Conservation (phyloP, 2,329 filamentous ascomycete species). For the Phialophora tarda region DNA sequence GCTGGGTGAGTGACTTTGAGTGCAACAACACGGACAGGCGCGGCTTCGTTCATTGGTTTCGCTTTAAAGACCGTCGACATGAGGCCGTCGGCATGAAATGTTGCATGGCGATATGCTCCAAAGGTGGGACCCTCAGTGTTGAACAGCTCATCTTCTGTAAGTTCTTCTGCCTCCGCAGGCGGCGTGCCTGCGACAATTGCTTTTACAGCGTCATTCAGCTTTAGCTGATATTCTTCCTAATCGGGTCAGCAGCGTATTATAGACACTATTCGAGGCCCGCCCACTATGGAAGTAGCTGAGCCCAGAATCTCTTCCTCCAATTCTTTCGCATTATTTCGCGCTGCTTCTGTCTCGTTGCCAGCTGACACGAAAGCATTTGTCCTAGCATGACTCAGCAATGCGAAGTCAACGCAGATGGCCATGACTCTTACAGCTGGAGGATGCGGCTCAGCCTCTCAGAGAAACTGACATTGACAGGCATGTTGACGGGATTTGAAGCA, state of each 20-base stretch:
- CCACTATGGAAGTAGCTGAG: conserved; percentile 63
- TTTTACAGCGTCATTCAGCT: conserved; percentile 50
- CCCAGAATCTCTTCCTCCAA: conserved; percentile 70
- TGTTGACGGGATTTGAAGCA: conserved; percentile 3
- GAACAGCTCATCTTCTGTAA: conserved; percentile 36
- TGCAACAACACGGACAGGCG: conserved; percentile 61
- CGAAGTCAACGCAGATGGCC: conserved; percentile 18
- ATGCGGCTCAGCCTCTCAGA: conserved; percentile 68
- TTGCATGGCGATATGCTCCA: conserved; percentile 62
- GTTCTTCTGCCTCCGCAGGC: conserved; percentile 37
- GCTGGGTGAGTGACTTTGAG: conserved; percentile 85
- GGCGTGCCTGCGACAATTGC: conserved; percentile 43
- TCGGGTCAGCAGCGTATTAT: conserved; percentile 36
- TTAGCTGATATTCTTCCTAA: conserved; percentile 63
- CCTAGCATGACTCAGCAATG: conserved; percentile 45
- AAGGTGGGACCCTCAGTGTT: conserved; percentile 50
- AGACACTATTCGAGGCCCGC: neutral
- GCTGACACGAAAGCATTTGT: conserved; percentile 54
- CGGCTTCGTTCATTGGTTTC: conserved; percentile 44
- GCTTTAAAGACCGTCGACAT: conserved; percentile 84
- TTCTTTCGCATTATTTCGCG: conserved; percentile 64
- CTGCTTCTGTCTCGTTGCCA: conserved; percentile 52
- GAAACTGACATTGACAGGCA: conserved; percentile 54
- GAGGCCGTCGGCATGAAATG: conserved; percentile 68
- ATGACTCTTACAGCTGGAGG: conserved; percentile 62